Percentiles rank a stretch among this genome's conserved stretches.
Conservation (phyloP, 2,329 filamentous ascomycete genomes). For the Ophiocordyceps camponoti-leonardi region DNA sequence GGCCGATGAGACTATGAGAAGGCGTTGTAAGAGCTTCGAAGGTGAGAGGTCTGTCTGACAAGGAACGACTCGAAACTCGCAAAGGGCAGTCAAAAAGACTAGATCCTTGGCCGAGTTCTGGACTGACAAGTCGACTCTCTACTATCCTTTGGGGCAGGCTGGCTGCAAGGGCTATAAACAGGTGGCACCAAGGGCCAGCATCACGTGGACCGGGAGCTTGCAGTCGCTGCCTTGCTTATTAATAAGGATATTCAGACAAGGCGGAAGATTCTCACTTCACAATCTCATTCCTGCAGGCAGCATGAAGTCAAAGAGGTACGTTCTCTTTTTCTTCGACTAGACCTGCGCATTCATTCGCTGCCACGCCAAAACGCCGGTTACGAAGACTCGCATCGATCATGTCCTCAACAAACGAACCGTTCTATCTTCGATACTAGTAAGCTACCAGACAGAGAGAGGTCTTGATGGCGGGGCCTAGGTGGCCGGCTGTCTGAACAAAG, state of each 20-base stretch:
- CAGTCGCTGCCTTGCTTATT: background rate
- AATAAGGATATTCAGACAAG: background rate
- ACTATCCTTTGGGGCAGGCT: background rate
- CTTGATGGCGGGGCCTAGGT: too few relatives aligned
- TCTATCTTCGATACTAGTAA: conserved; percentile 97
- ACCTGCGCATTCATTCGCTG: background rate
- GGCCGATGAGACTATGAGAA: background rate
- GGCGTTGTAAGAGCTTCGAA: background rate
- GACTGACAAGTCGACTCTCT: background rate
- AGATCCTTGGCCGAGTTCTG: background rate
- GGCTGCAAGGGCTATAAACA: conserved; percentile 1
- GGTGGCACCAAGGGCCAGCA: conserved; percentile 1
- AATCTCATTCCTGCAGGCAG: too few relatives aligned
- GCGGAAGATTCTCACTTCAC: too few relatives aligned
- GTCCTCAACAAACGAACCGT: conserved; percentile 58
- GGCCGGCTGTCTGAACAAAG: too few relatives aligned
- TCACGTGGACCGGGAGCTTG: background rate
- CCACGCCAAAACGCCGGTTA: background rate
- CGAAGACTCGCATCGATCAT: conserved; percentile 21
- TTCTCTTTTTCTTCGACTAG: background rate
- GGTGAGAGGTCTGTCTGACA: background rate
- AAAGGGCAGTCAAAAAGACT: conserved; percentile 5
- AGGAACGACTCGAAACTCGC: background rate
- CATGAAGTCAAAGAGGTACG: background rate
- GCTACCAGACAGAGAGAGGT: conserved; percentile 15